Conservation (phyloP, 2,329 filamentous ascomycete genomes). For the Aquanectria penicillioides region DNA sequence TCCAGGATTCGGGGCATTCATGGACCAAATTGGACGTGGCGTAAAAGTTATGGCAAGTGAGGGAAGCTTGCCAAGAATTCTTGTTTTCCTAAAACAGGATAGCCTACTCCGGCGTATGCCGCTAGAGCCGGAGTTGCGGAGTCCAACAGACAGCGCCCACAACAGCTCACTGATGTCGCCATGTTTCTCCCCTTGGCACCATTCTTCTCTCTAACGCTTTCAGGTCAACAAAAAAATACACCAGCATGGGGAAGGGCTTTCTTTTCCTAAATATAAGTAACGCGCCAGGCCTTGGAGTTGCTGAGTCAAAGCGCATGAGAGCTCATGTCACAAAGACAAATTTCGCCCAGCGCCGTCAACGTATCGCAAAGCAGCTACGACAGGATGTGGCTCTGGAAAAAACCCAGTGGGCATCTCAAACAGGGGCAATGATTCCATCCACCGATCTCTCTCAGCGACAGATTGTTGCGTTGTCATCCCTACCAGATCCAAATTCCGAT, state of each 20-base stretch:
- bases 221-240: not conserved
- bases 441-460: not conserved
- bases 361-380: constrained; percentile 13
- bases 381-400: not conserved
- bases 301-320: constrained; percentile 26
- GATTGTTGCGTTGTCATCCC: not conserved
- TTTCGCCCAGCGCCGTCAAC: constrained; percentile 28
- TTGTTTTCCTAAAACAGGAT: constrained; percentile 31
- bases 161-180: not conserved
- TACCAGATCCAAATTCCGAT: not conserved
- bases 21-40: too few relatives aligned
- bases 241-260: constrained; percentile 18
- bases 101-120: not conserved
- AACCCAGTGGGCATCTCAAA: not conserved
- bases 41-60: too few relatives aligned
- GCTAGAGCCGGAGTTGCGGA: not conserved
- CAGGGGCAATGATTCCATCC: too few relatives aligned
- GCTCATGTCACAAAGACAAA: constrained; percentile 34
- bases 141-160: not conserved
- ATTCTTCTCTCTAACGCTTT: not conserved
- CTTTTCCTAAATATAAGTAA: constrained; percentile 33
- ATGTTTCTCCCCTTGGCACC: not conserved
- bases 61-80: constrained; percentile 23
- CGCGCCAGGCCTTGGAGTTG: constrained; percentile 18
- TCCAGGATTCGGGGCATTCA: too few relatives aligned